These are phyloP conservation scores for Blastocystis sp. DNA, from an alignment of 352 stramenopile genomes.

Conservation along the genomic window DNA sequence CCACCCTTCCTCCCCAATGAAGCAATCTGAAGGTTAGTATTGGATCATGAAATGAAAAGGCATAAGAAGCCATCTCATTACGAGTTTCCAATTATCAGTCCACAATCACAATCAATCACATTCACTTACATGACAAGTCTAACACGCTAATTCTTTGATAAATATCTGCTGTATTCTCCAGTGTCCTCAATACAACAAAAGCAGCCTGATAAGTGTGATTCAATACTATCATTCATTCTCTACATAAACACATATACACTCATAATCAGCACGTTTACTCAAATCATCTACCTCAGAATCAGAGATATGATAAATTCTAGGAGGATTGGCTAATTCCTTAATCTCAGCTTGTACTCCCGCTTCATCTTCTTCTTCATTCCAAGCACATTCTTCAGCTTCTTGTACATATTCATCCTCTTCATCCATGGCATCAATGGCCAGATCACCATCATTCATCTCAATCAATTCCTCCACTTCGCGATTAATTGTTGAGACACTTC, in stretches of 20 bases:
- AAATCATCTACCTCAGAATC: neutral
- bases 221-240: neutral
- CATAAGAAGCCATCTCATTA: no score
- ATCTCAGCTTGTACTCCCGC: neutral
- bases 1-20: neutral
- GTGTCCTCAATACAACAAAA: neutral
- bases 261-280: neutral
- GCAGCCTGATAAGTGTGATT: slow-evolving; percentile 5
- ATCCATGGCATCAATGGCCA: slow-evolving; percentile 5
- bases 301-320: neutral
- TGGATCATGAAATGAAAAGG: no score
- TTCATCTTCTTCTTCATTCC: neutral
- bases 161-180: neutral
- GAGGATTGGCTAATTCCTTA: neutral
- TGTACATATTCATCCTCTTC: neutral
- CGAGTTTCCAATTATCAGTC: no score
- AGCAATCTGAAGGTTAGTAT: neutral
- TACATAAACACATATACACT: neutral
- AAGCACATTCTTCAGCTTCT: neutral
- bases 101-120: neutral
- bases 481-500: no score
- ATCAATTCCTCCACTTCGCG: neutral
- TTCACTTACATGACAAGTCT: neutral
- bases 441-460: neutral
- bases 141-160: neutral